Conservation (phyloP, 2,329 filamentous ascomycete species). For the Apiospora saccharicola region DNA sequence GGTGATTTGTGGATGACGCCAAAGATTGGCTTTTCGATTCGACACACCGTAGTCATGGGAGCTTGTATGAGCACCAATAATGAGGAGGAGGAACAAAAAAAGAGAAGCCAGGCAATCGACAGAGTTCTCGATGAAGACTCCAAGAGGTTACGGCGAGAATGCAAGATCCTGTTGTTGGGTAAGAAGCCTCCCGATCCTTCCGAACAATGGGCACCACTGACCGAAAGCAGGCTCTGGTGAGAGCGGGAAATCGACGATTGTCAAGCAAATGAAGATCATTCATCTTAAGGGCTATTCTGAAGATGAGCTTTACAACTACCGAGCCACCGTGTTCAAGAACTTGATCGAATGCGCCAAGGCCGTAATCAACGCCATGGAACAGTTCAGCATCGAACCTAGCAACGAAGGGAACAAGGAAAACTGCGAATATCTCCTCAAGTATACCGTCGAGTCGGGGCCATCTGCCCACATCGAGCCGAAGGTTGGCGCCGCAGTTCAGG, state of each 20-base stretch:
- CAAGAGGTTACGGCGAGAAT: constrained; percentile 90
- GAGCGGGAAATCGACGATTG: constrained; percentile 98
- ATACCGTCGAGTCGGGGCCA: constrained; percentile 89
- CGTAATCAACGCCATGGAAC: constrained; percentile 87
- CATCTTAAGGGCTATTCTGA: constrained; percentile 97
- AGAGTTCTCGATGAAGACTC: constrained; percentile 93
- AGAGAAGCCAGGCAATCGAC: constrained; percentile 96
- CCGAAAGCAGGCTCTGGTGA: constrained; percentile 84
- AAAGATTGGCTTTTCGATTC: constrained; percentile 17
- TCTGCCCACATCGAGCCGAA: constrained; percentile 82
- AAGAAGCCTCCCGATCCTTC: constrained; percentile 39
- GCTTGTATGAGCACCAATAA: constrained; percentile 89
- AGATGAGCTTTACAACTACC: constrained; percentile 92
- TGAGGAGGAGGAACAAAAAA: constrained; percentile 92
- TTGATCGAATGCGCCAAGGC: constrained; percentile 96
- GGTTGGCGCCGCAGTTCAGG: constrained; percentile 83
- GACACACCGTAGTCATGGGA: constrained; percentile 71
- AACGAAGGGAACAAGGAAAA: constrained; percentile 75
- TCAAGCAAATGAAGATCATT: constrained; percentile 99
- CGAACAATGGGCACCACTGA: background rate
- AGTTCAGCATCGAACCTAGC: constrained; percentile 85
- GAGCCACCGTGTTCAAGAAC: constrained; percentile 98
- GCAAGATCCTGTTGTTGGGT: constrained; percentile 98
- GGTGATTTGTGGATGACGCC: constrained; percentile 22
- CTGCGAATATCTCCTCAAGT: constrained; percentile 83